Base-by-base conservation (phyloP, 805 yeast genomes). In the Candida saitoana region DNA sequence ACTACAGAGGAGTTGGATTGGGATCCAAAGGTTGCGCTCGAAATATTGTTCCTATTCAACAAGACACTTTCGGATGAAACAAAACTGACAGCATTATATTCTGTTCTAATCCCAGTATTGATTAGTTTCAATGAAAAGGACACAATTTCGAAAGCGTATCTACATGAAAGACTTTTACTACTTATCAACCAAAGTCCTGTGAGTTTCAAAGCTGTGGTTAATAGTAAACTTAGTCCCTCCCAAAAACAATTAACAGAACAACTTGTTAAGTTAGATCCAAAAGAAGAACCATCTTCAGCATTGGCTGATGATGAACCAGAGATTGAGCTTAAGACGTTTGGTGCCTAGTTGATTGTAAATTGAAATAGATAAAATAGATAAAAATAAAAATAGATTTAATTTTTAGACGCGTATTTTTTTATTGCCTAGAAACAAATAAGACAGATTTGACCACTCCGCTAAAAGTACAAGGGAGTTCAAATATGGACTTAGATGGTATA, bases 201-300 rank as follows among this genome's bases (percentile, higher is more conserved):
- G 1, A 54, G 63, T 6, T 82, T 83, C 63, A 82, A 81, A 47
- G 32, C 37, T 0, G 75, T 72, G 2, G 66, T 81, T 11, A 65
- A 56, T 19, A 57, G 53, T 1, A 51, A 52, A 0, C 56, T 81
- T 14, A 63, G 62, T 24, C 58, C 49, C 0, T 61, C 59, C 0
- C 81, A 80, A 49, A 67, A 69, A 54, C 37, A 38, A 17, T 39
- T 63, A 25, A 55, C 80, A 34, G 73, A 78, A 56, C 55, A 52
- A 25, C 49, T 79, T 57, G 73, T 75, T 39, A 66, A 74, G 47
- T 29, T 49, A 19, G 18, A 34, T 18, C 24, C 38, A 12, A 33
- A 34, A 11, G 18, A 24, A 3, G 39, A 39, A 3, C 18, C 45
- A 3, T n/a, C 19, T 8, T 31, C 19, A 15, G 41, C 40, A 33